These are phyloP conservation scores for Albifimbria verrucaria DNA, from an alignment of 2,329 filamentous ascomycete genomes.

Conservation along the genomic window DNA sequence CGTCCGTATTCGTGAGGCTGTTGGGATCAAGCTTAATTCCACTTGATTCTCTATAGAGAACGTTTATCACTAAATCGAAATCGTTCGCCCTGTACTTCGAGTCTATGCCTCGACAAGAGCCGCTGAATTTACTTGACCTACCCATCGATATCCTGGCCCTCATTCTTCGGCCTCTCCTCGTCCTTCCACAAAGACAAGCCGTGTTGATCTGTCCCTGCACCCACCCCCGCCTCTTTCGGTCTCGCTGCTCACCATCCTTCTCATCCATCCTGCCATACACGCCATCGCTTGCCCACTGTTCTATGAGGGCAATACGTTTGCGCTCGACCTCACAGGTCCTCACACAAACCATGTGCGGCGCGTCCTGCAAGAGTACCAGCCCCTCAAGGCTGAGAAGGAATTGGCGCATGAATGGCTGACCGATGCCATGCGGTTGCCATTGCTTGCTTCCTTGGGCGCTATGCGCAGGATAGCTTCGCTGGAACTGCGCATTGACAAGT, in stretches of 20 bases:
- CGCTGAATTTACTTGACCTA: slow-evolving; percentile 28
- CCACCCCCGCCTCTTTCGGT: slow-evolving; percentile 11
- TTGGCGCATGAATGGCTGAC: too few relatives aligned
- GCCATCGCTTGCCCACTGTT: slow-evolving; percentile 27
- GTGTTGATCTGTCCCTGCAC: slow-evolving; percentile 26
- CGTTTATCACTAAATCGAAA: too few relatives aligned
- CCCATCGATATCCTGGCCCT: slow-evolving; percentile 29
- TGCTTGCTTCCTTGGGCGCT: slow-evolving; percentile 19
- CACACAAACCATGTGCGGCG: slow-evolving; percentile 24
- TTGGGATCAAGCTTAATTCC: too few relatives aligned
- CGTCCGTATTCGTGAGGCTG: too few relatives aligned
- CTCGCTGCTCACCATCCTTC: slow-evolving; percentile 24
- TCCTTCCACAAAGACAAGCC: slow-evolving; percentile 7
- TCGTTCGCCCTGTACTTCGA: too few relatives aligned
- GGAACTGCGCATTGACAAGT: slow-evolving; percentile 23
- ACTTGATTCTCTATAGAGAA: too few relatives aligned
- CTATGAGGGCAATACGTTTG: slow-evolving; percentile 27
- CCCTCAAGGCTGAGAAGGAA: slow-evolving; percentile 2
- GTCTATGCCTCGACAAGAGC: not conserved
- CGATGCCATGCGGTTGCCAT: slow-evolving; percentile 9
- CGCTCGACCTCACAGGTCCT: slow-evolving; percentile 22
- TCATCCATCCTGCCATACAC: slow-evolving; percentile 29
- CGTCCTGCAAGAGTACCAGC: slow-evolving; percentile 9
- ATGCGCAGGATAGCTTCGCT: slow-evolving; percentile 23
- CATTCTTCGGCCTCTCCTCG: slow-evolving; percentile 26